phyloP scores from a whole-genome alignment of 129 eudicot genomes.

The Saussurea involucrata region DNA sequence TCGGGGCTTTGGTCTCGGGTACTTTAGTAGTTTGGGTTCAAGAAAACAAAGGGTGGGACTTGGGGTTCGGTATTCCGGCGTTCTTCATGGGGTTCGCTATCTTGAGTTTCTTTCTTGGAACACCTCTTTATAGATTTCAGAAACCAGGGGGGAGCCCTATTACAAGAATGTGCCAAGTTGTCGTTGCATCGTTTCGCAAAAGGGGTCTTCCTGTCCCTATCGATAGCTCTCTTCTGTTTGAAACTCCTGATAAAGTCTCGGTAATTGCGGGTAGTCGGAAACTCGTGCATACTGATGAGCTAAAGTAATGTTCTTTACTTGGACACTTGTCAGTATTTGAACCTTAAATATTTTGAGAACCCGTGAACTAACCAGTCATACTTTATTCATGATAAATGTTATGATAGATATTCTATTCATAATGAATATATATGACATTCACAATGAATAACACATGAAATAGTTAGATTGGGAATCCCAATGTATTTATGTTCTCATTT shows the following conservation, averaged over 20 bases:
- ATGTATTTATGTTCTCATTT: background rate
- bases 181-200: slow-evolving; percentile 54
- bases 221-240: slow-evolving; percentile 34
- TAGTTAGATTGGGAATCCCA: background rate
- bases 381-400: background rate
- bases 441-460: background rate
- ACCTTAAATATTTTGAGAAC: background rate
- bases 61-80: slow-evolving; percentile 60
- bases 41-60: slow-evolving; percentile 51
- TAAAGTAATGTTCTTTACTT: slow-evolving; percentile 14
- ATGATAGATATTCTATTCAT: background rate
- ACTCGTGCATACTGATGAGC: slow-evolving; percentile 27
- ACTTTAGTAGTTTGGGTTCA: slow-evolving; percentile 45
- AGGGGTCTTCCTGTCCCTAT: slow-evolving; percentile 28
- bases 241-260: slow-evolving; percentile 30
- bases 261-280: slow-evolving; percentile 32
- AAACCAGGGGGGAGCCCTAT: slow-evolving; percentile 58
- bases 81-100: slow-evolving; percentile 40
- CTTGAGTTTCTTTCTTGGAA: slow-evolving; percentile 43
- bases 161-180: slow-evolving; percentile 49
- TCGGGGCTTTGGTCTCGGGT: slow-evolving; percentile 49
- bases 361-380: background rate
- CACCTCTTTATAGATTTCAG: slow-evolving; percentile 56
- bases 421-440: background rate
- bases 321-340: background rate